Percentiles rank a stretch among this genome's conserved stretches.
These are phyloP conservation scores for Nevesoporus exiguus DNA, from an alignment of 768 basidiomycete genomes.

Conservation along the genomic window DNA sequence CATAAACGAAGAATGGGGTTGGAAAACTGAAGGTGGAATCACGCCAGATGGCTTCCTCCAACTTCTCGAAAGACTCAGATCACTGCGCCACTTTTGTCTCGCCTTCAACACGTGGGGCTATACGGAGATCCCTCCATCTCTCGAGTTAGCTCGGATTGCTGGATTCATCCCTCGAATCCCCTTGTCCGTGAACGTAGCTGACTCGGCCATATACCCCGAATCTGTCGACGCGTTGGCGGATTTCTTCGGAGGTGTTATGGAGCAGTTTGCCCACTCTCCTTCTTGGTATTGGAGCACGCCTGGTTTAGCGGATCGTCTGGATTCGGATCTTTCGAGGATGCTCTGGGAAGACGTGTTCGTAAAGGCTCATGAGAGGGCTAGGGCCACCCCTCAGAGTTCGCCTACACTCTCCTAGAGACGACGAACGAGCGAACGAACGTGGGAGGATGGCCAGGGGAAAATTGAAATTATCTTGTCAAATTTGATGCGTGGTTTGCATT, in stretches of 20 bases:
- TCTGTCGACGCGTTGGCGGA: slow-evolving; percentile 2
- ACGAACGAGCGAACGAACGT: too few relatives aligned
- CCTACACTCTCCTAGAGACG: neutral
- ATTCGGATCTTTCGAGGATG: slow-evolving; percentile 4
- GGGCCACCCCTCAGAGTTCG: neutral
- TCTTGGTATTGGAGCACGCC: slow-evolving; percentile 1
- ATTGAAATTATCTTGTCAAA: neutral
- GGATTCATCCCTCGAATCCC: neutral
- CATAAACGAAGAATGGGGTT: slow-evolving; percentile 9
- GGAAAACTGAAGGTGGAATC: neutral
- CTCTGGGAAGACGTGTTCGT: slow-evolving; percentile 5
- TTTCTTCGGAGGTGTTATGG: slow-evolving; percentile 1
- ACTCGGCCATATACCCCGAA: slow-evolving; percentile 1
- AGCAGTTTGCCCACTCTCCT: neutral
- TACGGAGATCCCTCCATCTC: neutral
- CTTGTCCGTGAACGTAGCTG: slow-evolving; percentile 3
- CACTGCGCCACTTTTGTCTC: slow-evolving; percentile 2
- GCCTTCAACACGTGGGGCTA: neutral
- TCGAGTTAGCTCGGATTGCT: neutral
- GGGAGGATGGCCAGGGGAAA: neutral
- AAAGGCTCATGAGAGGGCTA: neutral
- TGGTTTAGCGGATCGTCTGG: neutral
- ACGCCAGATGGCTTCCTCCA: slow-evolving; percentile 2
- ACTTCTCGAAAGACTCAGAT: neutral
- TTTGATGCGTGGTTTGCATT: neutral